Conservation (phyloP, 371 early-diverging fungal species). For the Actinomucor elegans region DNA sequence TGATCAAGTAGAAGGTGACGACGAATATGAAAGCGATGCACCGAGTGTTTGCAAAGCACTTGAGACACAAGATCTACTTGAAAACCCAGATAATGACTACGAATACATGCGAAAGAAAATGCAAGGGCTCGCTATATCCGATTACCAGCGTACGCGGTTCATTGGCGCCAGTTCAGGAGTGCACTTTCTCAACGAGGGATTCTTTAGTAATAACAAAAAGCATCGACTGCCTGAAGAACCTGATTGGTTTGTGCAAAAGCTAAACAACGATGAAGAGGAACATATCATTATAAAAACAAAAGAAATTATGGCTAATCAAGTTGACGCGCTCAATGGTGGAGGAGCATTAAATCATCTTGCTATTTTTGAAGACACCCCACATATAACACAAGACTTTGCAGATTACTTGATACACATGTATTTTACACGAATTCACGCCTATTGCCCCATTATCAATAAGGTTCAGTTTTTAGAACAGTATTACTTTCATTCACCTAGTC, state of each 20-base stretch:
- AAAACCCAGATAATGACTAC: not conserved
- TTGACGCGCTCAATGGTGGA: not conserved
- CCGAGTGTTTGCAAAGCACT: not conserved
- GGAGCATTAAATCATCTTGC: constrained; percentile 9
- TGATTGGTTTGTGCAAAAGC: constrained; percentile 35
- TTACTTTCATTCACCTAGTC: constrained; percentile 32
- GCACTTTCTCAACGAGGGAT: constrained; percentile 23
- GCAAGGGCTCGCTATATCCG: constrained; percentile 25
- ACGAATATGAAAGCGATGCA: not conserved
- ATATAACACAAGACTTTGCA: constrained; percentile 25
- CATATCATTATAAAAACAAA: constrained; percentile 40
- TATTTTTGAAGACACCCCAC: constrained; percentile 25
- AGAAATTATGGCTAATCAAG: constrained; percentile 5
- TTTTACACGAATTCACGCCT: constrained; percentile 33
- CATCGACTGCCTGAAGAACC: constrained; percentile 19
- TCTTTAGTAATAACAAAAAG: constrained; percentile 15
- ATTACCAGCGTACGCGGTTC: constrained; percentile 42
- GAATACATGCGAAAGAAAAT: constrained; percentile 16
- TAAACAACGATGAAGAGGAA: constrained; percentile 39
- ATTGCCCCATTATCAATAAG: constrained; percentile 40
- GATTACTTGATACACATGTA: constrained; percentile 37
- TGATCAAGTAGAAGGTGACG: not conserved
- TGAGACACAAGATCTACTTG: not conserved
- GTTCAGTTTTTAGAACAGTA: constrained; percentile 39
- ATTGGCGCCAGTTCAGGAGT: constrained; percentile 40